These are phyloP conservation scores for Podospora sp. DNA, from an alignment of 495 filamentous ascomycete genomes.

Conservation along the genomic window DNA sequence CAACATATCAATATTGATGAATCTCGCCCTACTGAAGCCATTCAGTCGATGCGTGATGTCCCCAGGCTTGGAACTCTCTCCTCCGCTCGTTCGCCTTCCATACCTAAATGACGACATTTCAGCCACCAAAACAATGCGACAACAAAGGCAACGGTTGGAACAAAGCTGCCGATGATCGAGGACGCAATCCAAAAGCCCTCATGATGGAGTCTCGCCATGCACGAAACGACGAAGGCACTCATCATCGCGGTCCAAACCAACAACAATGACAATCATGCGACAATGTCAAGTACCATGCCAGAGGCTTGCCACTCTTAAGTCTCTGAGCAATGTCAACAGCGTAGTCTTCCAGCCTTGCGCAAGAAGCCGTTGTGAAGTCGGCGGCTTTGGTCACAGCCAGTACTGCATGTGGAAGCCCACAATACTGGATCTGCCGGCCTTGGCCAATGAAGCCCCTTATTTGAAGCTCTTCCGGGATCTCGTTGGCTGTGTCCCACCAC, in stretches of 20 bases:
- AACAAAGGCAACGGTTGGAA: not conserved
- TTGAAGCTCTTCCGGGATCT: not conserved
- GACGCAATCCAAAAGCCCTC: not conserved
- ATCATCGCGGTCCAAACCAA: slow-evolving; percentile 11
- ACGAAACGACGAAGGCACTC: slow-evolving; percentile 21
- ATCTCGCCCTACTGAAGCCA: not conserved
- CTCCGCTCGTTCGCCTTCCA: slow-evolving; percentile 1
- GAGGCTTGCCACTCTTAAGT: not conserved
- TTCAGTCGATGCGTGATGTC: not conserved
- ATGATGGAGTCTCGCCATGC: slow-evolving; percentile 16
- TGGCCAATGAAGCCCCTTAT: slow-evolving; percentile 18
- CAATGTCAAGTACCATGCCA: slow-evolving; percentile 3
- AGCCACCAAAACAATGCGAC: slow-evolving; percentile 5
- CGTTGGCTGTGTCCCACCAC: slow-evolving; percentile 4
- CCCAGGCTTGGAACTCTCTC: not conserved
- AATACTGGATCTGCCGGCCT: slow-evolving; percentile 17
- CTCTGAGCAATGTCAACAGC: not conserved
- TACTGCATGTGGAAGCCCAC: slow-evolving; percentile 15
- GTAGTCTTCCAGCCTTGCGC: not conserved
- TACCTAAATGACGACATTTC: not conserved
- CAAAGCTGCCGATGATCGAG: not conserved
- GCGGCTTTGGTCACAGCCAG: not conserved
- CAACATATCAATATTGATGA: too few species aligned
- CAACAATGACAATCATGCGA: not conserved
- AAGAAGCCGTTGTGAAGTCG: not conserved